Base-by-base conservation (phyloP, 1,139 yeast species). In the Diutina ranongensis region DNA sequence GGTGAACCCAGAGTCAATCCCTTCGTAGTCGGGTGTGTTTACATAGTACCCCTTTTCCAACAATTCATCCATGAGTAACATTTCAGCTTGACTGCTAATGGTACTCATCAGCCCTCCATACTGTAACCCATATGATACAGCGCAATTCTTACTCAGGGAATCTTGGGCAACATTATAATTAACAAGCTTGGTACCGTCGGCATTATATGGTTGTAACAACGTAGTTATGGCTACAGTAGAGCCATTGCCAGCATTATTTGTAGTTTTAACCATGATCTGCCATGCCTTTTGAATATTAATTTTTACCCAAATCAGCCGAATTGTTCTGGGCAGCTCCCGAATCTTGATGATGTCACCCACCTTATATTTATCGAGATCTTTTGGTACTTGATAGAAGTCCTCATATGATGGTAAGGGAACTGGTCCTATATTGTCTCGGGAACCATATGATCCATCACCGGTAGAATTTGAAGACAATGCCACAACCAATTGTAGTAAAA, bases 161-260 rank as follows among this genome's bases (percentile, higher is more conserved):
- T 67, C 70, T 51, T 64, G 58, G 42, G 68, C 67, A n/a, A 58
- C 49, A 48, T 64, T 68, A 50, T 62, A 65, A 9, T 66, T 57
- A 7, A 67, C 52, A 15, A 67, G 45, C 47, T 58, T 59, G 4
- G 54, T 50, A 9, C 59, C 53, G 47, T 65, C 62, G 8, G 64
- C 62, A 48, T 62, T 57, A 45, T 51, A 55, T 1, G 71, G 69
- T 48, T 57, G 60, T 13, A 64, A 54, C 4, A 67, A 48, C 1
- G 71, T 65, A 8, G 67, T 53, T 8, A 60, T 62, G 20, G 25
- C 28, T 32, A 27, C 21, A n/a, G 42, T 22, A 19, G 31, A 10
- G 4, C 25, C 25, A 10, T 38, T 38, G 8, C 42, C 42, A 18
- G 8, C 21, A 9, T 38, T 38, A n/a, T n/a, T 25, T 4, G 31